phyloP scores from a whole-genome alignment of 306 rosid species.

The Pterocarpus santalinus region DNA sequence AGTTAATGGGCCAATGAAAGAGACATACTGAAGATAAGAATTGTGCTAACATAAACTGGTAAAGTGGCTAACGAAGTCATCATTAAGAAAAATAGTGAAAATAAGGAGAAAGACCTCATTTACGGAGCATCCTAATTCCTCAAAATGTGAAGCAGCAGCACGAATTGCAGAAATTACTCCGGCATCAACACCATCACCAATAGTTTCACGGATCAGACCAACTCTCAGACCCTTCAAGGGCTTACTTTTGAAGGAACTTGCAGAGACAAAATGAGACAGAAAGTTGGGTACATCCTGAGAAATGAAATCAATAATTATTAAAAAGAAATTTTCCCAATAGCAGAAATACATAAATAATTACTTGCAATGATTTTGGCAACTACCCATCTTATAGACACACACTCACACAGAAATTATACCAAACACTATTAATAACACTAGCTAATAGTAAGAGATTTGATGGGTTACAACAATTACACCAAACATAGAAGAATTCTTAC shows the following conservation, averaged over 20 bases:
- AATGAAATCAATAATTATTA: constrained; percentile 31
- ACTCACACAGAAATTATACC: background rate
- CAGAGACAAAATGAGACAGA: constrained; percentile 58
- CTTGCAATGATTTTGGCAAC: constrained; percentile 22
- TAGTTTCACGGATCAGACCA: constrained; percentile 90
- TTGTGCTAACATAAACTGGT: constrained; percentile 13
- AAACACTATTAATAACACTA: background rate
- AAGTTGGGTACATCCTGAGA: constrained; percentile 83
- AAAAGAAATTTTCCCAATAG: constrained; percentile 31
- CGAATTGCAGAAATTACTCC: constrained; percentile 78
- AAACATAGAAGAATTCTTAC: constrained; percentile 53
- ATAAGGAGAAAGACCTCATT: constrained; percentile 67
- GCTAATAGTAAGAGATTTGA: constrained; percentile 28
- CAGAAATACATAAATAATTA: constrained; percentile 23
- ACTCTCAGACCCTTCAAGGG: constrained; percentile 91
- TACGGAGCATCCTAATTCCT: constrained; percentile 87
- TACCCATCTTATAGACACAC: constrained; percentile 2
- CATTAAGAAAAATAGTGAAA: constrained; percentile 30
- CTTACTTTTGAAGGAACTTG: constrained; percentile 67
- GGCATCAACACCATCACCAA: constrained; percentile 83
- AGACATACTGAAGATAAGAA: background rate
- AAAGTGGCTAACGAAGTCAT: constrained; percentile 35
- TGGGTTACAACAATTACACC: constrained; percentile 24
- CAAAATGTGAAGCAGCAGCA: constrained; percentile 87
- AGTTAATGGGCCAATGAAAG: constrained; percentile 43